Evolutionary conservation across 106 monocot genomes (phyloP).

Genomic region (Phalaenopsis aphrodite): DNA sequence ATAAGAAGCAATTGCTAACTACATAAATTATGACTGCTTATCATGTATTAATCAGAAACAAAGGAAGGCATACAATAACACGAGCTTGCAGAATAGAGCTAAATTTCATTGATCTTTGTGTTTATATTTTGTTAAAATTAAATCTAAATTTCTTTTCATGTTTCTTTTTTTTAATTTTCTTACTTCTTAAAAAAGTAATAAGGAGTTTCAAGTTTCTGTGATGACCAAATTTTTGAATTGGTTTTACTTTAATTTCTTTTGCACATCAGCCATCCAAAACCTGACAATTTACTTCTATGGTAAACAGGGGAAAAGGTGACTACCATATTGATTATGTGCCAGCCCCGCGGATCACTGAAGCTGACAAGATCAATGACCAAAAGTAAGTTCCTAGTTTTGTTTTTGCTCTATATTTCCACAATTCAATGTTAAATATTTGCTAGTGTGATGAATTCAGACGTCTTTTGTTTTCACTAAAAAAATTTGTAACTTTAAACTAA

Average conservation of each 20-base stretch:
- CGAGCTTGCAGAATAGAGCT: neutral
- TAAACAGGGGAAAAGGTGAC: slow-evolving; percentile 74
- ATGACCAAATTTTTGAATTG: neutral
- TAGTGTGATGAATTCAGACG: neutral
- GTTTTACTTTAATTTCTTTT: neutral
- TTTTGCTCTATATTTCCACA: neutral
- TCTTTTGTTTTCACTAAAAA: neutral
- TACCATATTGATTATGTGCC: slow-evolving; percentile 83
- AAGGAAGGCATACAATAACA: neutral
- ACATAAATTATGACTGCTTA: neutral
- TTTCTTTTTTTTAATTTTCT: neutral
- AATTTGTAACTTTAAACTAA: neutral
- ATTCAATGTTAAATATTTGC: neutral
- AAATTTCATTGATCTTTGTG: neutral
- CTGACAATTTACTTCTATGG: slow-evolving; percentile 2
- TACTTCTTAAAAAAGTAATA: neutral
- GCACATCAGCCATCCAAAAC: neutral
- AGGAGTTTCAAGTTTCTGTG: neutral
- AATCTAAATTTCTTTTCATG: neutral
- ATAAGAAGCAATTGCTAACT: neutral
- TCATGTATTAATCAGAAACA: neutral
- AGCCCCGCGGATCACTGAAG: slow-evolving; percentile 79
- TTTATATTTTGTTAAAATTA: neutral
- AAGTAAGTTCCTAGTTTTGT: slow-evolving; percentile 28
- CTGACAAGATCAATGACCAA: slow-evolving; percentile 69